Percentiles rank a stretch among this genome's conserved stretches.
These are phyloP conservation scores for Taiwanofungus camphoratus DNA, from an alignment of 1,284 basidiomycete species.

Conservation along the genomic window DNA sequence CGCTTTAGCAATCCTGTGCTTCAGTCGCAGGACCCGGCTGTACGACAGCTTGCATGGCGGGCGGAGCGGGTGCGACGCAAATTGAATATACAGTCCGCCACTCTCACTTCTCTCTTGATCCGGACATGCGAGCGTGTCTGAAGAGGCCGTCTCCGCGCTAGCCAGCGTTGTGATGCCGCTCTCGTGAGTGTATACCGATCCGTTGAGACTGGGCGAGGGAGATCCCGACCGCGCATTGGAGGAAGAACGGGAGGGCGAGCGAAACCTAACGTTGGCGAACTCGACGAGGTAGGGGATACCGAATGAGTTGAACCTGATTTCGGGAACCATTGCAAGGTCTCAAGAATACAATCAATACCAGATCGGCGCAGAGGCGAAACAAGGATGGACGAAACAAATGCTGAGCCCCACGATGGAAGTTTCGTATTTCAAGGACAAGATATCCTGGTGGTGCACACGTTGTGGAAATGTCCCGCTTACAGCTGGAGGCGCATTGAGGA, in stretches of 20 bases:
- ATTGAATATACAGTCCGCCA: slow-evolving; percentile 35
- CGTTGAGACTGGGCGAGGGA: slow-evolving; percentile 1
- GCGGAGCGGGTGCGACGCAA: slow-evolving; percentile 21
- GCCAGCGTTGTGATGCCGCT: not conserved
- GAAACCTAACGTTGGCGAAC: slow-evolving; percentile 39
- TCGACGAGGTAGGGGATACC: slow-evolving; percentile 38
- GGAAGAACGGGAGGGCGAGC: slow-evolving; percentile 18
- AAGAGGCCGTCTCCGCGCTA: slow-evolving; percentile 20
- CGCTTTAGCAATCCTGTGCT: slow-evolving; percentile 37
- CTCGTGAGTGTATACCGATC: not conserved
- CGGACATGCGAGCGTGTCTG: slow-evolving; percentile 19
- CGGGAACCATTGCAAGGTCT: slow-evolving; percentile 22
- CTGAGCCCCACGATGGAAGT: not conserved
- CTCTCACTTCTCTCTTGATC: slow-evolving; percentile 6
- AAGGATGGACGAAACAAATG: not conserved
- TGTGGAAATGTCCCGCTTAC: not conserved
- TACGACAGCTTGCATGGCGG: slow-evolving; percentile 26
- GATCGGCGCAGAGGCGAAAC: slow-evolving; percentile 13
- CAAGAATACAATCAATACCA: slow-evolving; percentile 18
- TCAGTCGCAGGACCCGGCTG: slow-evolving; percentile 31
- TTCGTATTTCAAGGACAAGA: not conserved
- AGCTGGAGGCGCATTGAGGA: not conserved
- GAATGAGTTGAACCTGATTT: slow-evolving; percentile 37
- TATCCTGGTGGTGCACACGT: not conserved
- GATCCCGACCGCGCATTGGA: slow-evolving; percentile 8